Conservation (phyloP, 257 asterid genomes). For the Mentha longifolia region DNA sequence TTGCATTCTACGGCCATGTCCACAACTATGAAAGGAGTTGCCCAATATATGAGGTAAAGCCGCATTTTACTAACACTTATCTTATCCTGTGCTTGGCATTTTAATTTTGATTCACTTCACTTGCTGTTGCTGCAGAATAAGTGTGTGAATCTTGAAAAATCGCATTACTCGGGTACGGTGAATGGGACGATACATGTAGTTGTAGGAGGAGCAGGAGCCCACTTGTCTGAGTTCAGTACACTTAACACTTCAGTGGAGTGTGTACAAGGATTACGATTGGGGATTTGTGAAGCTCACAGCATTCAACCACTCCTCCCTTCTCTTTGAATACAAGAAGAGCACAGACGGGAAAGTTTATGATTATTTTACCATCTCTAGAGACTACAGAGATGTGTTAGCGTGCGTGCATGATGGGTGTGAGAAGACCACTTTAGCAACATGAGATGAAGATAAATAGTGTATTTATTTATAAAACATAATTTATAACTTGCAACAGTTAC, state of each 20-base stretch:
- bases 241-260: slow-evolving; percentile 67
- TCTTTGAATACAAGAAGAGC: slow-evolving; percentile 81
- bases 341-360: slow-evolving; percentile 78
- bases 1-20: slow-evolving; percentile 64
- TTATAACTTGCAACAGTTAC: too few relatives aligned
- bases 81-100: not conserved
- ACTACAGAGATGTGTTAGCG: slow-evolving; percentile 76
- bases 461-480: not conserved
- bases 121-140: slow-evolving; percentile 46
- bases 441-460: slow-evolving; percentile 17
- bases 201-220: slow-evolving; percentile 78
- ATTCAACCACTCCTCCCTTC: slow-evolving; percentile 66
- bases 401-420: slow-evolving; percentile 83
- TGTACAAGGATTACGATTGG: slow-evolving; percentile 72
- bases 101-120: too few relatives aligned
- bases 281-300: slow-evolving; percentile 80
- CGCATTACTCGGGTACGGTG: slow-evolving; percentile 60
- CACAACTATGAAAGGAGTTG: slow-evolving; percentile 65
- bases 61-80: not conserved
- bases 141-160: slow-evolving; percentile 56
- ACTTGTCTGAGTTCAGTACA: slow-evolving; percentile 56
- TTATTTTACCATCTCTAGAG: slow-evolving; percentile 81
- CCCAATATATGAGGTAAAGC: slow-evolving; percentile 58
- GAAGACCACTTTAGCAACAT: slow-evolving; percentile 57
- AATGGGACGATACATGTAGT: slow-evolving; percentile 83